Percentiles rank a stretch among this genome's conserved stretches.
Evolutionary conservation across 2,329 filamentous ascomycete genomes (phyloP).

Genomic region (Chalaropsis thielavioides): DNA sequence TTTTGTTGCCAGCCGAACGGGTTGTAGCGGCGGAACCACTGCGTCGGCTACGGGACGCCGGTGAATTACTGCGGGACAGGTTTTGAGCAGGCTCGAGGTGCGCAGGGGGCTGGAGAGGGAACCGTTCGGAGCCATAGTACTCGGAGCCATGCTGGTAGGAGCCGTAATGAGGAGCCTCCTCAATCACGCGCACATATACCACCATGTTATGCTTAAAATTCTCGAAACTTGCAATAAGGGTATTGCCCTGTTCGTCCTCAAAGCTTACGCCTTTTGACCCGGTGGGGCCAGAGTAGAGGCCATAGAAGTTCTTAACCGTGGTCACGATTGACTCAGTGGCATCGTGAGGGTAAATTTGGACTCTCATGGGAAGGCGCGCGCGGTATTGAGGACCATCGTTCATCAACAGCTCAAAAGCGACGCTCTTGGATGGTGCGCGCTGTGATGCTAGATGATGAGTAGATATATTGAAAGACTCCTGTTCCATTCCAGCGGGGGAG

Average conservation of each 20-base stretch:
- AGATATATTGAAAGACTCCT: conserved; percentile 6
- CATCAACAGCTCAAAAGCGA: conserved; percentile 65
- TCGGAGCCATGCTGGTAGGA: conserved; percentile 12
- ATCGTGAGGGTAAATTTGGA: conserved; percentile 89
- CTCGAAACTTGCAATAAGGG: conserved; percentile 87
- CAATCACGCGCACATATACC: conserved; percentile 79
- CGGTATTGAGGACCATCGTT: conserved; percentile 52
- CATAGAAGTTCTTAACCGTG: conserved; percentile 98
- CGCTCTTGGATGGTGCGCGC: conserved; percentile 42
- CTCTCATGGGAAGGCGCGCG: conserved; percentile 67
- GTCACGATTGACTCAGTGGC: conserved; percentile 95
- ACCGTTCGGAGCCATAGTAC: conserved; percentile 40
- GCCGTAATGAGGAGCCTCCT: conserved; percentile 28
- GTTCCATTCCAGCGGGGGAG: conserved; percentile 9
- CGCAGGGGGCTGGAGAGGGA: conserved; percentile 33
- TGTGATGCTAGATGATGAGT: conserved; percentile 8
- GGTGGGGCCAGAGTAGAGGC: conserved; percentile 63
- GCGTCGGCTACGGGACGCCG: conserved; percentile 49
- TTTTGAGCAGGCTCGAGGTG: conserved; percentile 40
- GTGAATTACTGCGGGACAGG: conserved; percentile 59
- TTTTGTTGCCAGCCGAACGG: conserved; percentile 36
- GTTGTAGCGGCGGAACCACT: conserved; percentile 56
- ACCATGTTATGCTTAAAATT: conserved; percentile 89
- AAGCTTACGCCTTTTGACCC: conserved; percentile 79
- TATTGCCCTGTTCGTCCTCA: conserved; percentile 77